These are phyloP conservation scores for Porphyra umbilicalis DNA, from an alignment of 31 red algal species.

Conservation along the genomic window DNA sequence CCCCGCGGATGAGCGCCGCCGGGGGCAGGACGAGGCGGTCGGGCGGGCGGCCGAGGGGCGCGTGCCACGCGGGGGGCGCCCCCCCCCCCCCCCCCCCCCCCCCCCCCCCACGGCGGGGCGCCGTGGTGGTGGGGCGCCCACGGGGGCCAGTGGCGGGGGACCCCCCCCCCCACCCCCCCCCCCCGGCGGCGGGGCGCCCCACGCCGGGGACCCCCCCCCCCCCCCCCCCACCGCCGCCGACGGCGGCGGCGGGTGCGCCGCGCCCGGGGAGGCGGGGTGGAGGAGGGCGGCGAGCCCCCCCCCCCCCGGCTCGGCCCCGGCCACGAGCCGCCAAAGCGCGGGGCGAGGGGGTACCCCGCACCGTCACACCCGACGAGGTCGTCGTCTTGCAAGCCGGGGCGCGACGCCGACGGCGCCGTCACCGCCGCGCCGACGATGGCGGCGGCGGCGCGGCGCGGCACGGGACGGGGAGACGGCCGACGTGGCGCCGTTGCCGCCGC, in stretches of 20 bases:
- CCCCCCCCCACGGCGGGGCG: background rate
- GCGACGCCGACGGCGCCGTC: background rate
- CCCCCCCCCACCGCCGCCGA: background rate
- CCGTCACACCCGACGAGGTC: background rate
- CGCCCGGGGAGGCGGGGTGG: too few relatives aligned
- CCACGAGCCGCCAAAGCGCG: background rate
- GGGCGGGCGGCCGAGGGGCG: too few relatives aligned
- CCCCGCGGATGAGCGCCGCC: background rate
- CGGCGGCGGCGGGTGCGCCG: too few relatives aligned
- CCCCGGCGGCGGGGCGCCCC: background rate
- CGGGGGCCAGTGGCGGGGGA: too few relatives aligned
- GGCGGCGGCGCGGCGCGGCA: background rate
- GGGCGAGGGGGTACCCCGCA: background rate
- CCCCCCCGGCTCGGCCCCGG: background rate
- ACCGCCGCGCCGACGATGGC: background rate
- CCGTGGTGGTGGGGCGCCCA: too few relatives aligned
- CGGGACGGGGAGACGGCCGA: background rate
- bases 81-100: background rate
- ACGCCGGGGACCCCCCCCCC: background rate
- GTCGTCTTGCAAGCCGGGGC: background rate
- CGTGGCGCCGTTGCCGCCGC: too few relatives aligned
- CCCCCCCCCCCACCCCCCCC: too few relatives aligned
- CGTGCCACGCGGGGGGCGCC: too few relatives aligned
- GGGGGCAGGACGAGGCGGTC: background rate
- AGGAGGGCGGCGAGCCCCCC: too few relatives aligned